A percentile compares a stretch with the other conserved stretches of the same genome.
Conservation (phyloP, 2,329 filamentous ascomycete genomes). For the Monosporascus sp. region DNA sequence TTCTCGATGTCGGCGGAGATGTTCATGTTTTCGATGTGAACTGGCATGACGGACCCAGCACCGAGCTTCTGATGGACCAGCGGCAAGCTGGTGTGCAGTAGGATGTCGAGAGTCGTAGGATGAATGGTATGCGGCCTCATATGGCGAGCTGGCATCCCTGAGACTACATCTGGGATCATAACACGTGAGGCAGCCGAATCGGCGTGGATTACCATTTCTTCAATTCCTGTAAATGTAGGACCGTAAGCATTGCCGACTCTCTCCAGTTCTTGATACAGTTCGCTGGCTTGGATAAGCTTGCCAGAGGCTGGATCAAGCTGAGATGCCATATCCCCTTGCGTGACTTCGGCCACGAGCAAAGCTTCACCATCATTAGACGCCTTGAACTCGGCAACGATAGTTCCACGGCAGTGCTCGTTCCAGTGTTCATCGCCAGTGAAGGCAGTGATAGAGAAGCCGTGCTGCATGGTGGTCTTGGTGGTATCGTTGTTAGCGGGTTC, state of each 20-base stretch:
- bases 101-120: conserved; percentile 27
- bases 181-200: conserved; percentile 1
- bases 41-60: neutral
- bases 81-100: conserved; percentile 15
- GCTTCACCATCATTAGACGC: conserved; percentile 7
- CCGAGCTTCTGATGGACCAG: neutral
- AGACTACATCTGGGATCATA: conserved; percentile 9
- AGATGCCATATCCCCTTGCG: neutral
- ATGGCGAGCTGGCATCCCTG: conserved; percentile 24
- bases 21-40: neutral
- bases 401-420: conserved; percentile 15
- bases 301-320: neutral
- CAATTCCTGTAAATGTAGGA: conserved; percentile 7
- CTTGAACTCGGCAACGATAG: conserved; percentile 8
- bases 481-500: neutral
- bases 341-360: neutral
- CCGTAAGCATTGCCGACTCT: conserved; percentile 13
- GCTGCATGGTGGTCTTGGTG: conserved; percentile 2
- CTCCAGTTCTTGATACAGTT: conserved; percentile 11
- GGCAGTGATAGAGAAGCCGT: conserved; percentile 11
- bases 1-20: neutral
- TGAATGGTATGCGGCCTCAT: conserved; percentile 27
- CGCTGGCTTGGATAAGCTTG: conserved; percentile 2
- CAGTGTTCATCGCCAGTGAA: conserved; percentile 5
- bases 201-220: neutral